phyloP scores from a whole-genome alignment of 495 filamentous ascomycete genomes.

The Apodospora peruviana region DNA sequence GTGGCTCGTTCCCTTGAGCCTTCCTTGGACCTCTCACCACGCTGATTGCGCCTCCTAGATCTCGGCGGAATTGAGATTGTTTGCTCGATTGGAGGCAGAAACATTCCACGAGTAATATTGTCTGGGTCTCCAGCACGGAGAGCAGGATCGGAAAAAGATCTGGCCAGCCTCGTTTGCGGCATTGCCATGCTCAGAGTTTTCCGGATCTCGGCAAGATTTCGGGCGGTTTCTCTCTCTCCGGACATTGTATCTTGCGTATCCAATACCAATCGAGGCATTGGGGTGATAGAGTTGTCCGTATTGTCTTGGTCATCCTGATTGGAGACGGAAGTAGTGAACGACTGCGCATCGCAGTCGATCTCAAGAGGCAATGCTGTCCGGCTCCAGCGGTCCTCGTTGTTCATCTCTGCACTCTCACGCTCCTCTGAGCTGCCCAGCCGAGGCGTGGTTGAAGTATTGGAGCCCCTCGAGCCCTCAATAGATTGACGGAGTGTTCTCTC shows the following conservation, averaged over 20 bases:
- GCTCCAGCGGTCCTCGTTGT: constrained; percentile 31
- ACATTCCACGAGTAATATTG: not conserved
- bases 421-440: constrained; percentile 9
- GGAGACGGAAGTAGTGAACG: constrained; percentile 17
- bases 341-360: constrained; percentile 28
- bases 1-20: not conserved
- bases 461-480: constrained; percentile 5
- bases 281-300: too few relatives aligned
- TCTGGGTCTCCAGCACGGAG: not conserved
- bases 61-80: constrained; percentile 15
- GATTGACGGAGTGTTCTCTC: constrained; percentile 18
- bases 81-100: not conserved
- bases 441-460: constrained; percentile 21
- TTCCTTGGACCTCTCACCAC: not conserved
- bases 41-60: constrained; percentile 15
- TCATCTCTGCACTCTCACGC: constrained; percentile 1
- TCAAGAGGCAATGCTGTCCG: constrained; percentile 28
- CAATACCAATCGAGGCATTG: not conserved
- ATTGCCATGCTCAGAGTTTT: not conserved
- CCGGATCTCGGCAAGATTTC: not conserved
- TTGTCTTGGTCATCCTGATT: constrained; percentile 12
- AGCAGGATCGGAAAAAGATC: constrained; percentile 6
- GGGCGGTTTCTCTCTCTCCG: not conserved
- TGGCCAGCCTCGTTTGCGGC: constrained; percentile 3
- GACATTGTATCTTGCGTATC: not conserved